Evolutionary conservation across 495 filamentous ascomycete species (phyloP), one percentile per base, ranked within the genome.

Genomic region (Lophiotrema nucula): DNA sequence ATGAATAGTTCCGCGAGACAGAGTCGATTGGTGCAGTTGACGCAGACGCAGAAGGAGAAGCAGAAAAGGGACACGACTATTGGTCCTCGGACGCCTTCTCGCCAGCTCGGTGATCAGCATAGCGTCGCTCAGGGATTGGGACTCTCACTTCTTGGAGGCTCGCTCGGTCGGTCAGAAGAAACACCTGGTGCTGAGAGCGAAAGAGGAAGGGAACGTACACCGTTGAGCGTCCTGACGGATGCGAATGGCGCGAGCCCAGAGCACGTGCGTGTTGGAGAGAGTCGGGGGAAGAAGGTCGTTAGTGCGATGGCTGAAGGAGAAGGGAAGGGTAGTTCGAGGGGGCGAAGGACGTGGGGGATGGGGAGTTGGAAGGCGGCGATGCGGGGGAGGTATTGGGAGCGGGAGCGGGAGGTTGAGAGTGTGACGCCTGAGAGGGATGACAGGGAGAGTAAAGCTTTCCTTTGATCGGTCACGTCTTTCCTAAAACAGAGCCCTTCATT

Each of bases 311-410:
- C 47, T 22, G 42, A 44, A 26, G 28, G 44, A 16, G 35, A 49
- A 12, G 27, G 31, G 27, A 26, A 42, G 19, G 42, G 21, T 31
- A 5, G 33, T 10, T 26, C 21, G 27, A 19, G 37, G 5, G 28
- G 21, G 21, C 12, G 54, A 37, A 25, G 19, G 24, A 31, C 16
- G 26, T 16, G 28, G 4, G 25, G 25, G 4, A 56, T 45, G 53
- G 53, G 47, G 47, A 53, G 45, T 27, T 56, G 46, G 44, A 55
- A 31, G 45, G 25, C 28, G 31, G 51, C 53, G 13, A 33, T 61
- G 58, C 31, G 58, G 26, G 25, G 50, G 50, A 25, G 18, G 26
- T 11, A 11, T 33, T 5, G 47, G 27, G 27, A 25, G 35, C 33
- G 49, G 15, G 56, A 47, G 37, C 19, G 21, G 19, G 16, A 41